Percentiles rank a stretch among this genome's conserved stretches.
These are phyloP conservation scores for Lentinula detonsa DNA, from an alignment of 768 basidiomycete species.

Conservation along the genomic window DNA sequence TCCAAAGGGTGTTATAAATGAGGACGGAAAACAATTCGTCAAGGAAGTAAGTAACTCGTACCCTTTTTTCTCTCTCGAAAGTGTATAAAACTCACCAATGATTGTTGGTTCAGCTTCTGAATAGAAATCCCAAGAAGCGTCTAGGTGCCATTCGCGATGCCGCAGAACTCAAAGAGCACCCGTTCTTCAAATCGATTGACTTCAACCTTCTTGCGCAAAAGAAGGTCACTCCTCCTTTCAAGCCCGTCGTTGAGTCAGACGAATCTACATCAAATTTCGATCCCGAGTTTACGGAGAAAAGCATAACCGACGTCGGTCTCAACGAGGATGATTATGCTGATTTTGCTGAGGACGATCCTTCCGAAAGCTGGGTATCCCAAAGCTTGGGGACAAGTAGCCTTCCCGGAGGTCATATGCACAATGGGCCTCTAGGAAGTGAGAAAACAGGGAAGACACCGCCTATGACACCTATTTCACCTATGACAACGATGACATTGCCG, in stretches of 20 bases:
- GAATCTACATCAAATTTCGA: constrained; percentile 98
- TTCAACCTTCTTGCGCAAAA: constrained; percentile 85
- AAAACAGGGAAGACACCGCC: constrained; percentile 12
- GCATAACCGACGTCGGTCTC: constrained; percentile 64
- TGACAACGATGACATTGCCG: background rate
- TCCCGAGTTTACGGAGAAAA: constrained; percentile 93
- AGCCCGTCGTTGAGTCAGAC: constrained; percentile 95
- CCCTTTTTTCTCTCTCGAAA: constrained; percentile 8
- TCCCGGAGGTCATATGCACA: constrained; percentile 46
- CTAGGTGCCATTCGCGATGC: constrained; percentile 89
- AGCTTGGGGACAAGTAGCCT: constrained; percentile 24
- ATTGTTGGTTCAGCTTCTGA: constrained; percentile 66
- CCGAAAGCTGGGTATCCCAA: constrained; percentile 49
- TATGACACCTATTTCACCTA: constrained; percentile 4
- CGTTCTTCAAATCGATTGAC: constrained; percentile 90
- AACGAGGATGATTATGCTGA: constrained; percentile 15
- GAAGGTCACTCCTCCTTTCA: constrained; percentile 95
- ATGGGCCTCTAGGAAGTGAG: constrained; percentile 74
- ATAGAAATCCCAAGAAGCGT: constrained; percentile 97
- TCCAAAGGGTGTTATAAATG: constrained; percentile 93
- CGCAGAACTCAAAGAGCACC: constrained; percentile 90
- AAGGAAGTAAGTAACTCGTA: constrained; percentile 71
- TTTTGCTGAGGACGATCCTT: constrained; percentile 24
- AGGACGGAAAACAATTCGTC: constrained; percentile 98
- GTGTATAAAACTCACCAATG: constrained; percentile 1